Percentiles rank a stretch among this genome's conserved stretches.
Conservation (phyloP, 2,329 filamentous ascomycete species). For the Thielaviopsis punctulata region DNA sequence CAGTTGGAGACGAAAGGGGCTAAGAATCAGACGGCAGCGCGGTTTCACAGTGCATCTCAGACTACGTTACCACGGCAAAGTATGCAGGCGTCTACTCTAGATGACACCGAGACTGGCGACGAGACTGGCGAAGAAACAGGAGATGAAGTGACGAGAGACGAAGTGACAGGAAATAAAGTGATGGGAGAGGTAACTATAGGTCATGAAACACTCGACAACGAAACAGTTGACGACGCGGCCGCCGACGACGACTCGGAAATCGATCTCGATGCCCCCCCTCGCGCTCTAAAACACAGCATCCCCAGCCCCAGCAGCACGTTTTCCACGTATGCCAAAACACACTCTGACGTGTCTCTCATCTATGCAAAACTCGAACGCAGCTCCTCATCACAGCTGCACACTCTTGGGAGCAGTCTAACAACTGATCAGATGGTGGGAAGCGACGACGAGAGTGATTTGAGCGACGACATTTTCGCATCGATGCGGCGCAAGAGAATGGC, state of each 20-base stretch:
- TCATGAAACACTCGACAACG: too few relatives aligned
- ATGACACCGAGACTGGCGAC: not conserved
- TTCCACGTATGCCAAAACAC: not conserved
- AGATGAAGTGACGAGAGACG: slow-evolving; percentile 15
- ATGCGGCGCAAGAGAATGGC: slow-evolving; percentile 5
- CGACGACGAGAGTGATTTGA: not conserved
- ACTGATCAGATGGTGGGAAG: not conserved
- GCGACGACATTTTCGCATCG: slow-evolving; percentile 1
- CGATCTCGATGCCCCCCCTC: not conserved
- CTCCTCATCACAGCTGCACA: not conserved
- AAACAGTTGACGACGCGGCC: slow-evolving; percentile 17
- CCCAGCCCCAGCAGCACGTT: slow-evolving; percentile 8
- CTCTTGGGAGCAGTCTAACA: not conserved
- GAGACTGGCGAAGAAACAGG: slow-evolving; percentile 19
- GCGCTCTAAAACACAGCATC: slow-evolving; percentile 12
- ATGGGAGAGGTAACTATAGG: too few relatives aligned
- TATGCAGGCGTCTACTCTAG: too few relatives aligned
- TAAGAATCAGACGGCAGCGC: too few relatives aligned
- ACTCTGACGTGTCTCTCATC: not conserved
- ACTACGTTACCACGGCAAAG: not conserved
- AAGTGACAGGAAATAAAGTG: too few relatives aligned
- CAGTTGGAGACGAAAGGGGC: too few relatives aligned
- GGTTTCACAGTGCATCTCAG: not conserved
- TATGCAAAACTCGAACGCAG: not conserved
- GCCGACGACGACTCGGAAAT: not conserved